Evolutionary conservation across 2,329 filamentous ascomycete species (phyloP), one percentile per base, ranked within the genome.

Genomic region (Aureobasidium sp.): DNA sequence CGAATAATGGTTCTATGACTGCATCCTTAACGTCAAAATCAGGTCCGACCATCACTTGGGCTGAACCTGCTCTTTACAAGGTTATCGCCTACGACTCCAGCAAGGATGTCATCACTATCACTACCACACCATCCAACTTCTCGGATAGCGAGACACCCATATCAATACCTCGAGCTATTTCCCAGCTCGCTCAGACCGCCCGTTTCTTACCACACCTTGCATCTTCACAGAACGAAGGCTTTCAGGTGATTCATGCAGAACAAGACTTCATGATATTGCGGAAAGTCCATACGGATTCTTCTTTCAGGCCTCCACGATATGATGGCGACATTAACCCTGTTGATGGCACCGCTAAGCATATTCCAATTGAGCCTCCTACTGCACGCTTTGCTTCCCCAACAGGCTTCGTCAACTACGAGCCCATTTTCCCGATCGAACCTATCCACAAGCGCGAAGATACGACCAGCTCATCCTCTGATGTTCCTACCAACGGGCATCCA

Each of bases 261-360:
- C 80, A 80, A 6, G 80, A 89, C 64, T 76, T 88, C 4, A 76
- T 89, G 27, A 79, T 90, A 4, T 87, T 89, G 67, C 84, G 83
- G 64, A 85, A 87, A 70, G 78, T 82, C 4, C 75, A 77, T 7
- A 67, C 73, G 3, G 66, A 40, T 10, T 31, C 43, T 1, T 3
- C 3, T 17, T 21, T 60, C 51, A 64, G 55, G 51, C 62, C 7
- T 10, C 67, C 31, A 49, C 55, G 11, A 13, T 54, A 19, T 33
- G 49, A 45, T 21, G 33, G 15, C 10, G 9, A 51, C 63, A 31
- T 83, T 64, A 87, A 87, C 65, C 84, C 85, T 0, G 83, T 87
- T 38, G 75, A 78, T 63, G 75, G 74, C 3, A 78, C 71, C 2
- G 57, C 67, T 19, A 55, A 51, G 49, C 49, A 61, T 33, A 15